phyloP scores from a whole-genome alignment of 441 rosid genomes.

The Adansonia grandidieri region DNA sequence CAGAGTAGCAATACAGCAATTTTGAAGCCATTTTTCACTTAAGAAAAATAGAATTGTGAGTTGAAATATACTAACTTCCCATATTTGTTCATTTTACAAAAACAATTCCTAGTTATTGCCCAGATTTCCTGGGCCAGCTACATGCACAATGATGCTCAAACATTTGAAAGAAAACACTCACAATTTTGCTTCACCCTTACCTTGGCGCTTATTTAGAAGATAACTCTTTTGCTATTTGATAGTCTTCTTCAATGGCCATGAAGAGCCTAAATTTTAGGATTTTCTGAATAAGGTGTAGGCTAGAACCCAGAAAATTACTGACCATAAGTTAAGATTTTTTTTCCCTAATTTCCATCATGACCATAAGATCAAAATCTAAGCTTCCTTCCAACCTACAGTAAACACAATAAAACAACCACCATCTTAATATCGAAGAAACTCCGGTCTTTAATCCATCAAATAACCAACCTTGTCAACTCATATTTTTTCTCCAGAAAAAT shows the following conservation, averaged over 20 bases:
- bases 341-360: neutral
- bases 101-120: neutral
- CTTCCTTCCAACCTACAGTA: conserved; percentile 5
- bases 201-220: neutral
- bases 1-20: neutral
- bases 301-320: conserved; percentile 5
- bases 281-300: neutral
- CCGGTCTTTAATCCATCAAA: neutral
- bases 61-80: neutral
- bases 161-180: neutral
- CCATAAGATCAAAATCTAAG: neutral
- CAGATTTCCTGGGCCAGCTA: neutral
- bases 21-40: neutral
- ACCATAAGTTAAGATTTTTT: neutral
- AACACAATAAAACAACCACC: neutral
- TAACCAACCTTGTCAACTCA: neutral
- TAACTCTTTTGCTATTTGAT: neutral
- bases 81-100: neutral
- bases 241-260: neutral
- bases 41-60: neutral
- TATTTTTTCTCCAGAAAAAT: neutral
- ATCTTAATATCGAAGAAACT: neutral
- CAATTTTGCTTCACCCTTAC: neutral
- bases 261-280: neutral
- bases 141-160: conserved; percentile 5